Evolutionary conservation across 148 eudicot genomes (phyloP), one percentile per base, ranked within the genome.

Genomic region (Diospyros kaki): DNA sequence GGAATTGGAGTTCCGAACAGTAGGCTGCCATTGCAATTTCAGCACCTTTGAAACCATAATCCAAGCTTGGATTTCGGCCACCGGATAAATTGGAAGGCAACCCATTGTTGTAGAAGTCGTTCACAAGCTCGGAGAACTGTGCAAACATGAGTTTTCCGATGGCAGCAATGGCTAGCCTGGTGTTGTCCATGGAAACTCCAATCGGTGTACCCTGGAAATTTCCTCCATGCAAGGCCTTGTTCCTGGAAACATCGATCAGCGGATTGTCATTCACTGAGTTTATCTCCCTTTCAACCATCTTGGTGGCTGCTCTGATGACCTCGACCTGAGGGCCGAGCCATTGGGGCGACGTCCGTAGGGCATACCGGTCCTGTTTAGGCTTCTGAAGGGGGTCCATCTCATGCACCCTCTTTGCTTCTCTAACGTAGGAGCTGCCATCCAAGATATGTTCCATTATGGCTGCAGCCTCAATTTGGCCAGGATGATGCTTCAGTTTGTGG

Each of bases 201-300:
- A 81, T 74, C 4, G 84, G 84, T 10, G 84, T 81, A 3, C 84
- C 84, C 51, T 81, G 84, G 84, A 81, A 81, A 72, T 81, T 81
- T 1, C 84, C 81, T 13, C 81, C 77, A 17, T 77, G 80, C 3
- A 77, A 14, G 52, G 80, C 78, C 75, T 81, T 81, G 41, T 73
- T 77, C 41, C 80, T 50, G 0, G 81, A 77, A 3, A 81, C 81
- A 64, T 81, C 84, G 11, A 81, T 81, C 68, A 81, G 51, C 0
- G 83, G 83, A 73, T 81, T 81, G 54, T 81, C 83, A 9, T 81
- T 77, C 46, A 81, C 83, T 1, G 83, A 81, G 71, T 81, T 81
- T 75, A 81, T 77, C 68, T 81, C 83, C 5, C 80, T 40, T 45
- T 81, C 80, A 6, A 81, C 77, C 14, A 79, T 76, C 66, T 81